Evolutionary conservation across 805 yeast species (phyloP).

Genomic region (Ogataea naganishii): DNA sequence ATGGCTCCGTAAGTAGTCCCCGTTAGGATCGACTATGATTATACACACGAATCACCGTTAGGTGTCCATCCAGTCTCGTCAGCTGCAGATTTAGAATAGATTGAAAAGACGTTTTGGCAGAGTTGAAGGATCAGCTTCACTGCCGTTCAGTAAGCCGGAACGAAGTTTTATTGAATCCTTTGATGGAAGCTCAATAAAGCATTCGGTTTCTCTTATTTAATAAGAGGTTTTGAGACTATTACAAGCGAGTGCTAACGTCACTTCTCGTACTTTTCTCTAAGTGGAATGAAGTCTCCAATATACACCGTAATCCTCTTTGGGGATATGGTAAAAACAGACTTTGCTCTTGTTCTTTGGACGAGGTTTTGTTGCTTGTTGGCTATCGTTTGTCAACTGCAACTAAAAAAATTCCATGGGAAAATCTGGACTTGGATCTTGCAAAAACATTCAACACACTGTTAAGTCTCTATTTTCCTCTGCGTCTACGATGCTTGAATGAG

Average conservation of each 20-base stretch:
- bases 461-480: conserved; percentile 21
- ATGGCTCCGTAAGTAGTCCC: conserved; percentile 14
- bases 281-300: conserved; percentile 10
- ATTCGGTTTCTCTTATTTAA: conserved; percentile 7
- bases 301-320: conserved; percentile 17
- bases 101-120: neutral
- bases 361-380: conserved; percentile 18
- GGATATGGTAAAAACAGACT: conserved; percentile 17
- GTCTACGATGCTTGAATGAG: conserved; percentile 16
- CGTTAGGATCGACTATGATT: neutral
- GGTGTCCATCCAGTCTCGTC: neutral
- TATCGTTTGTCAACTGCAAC: conserved; percentile 10
- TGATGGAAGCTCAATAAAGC: conserved; percentile 1
- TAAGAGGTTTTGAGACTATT: conserved; percentile 23
- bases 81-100: too few relatives aligned
- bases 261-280: conserved; percentile 26
- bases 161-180: conserved; percentile 4
- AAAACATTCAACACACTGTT: neutral
- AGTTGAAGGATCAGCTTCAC: neutral
- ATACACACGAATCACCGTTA: neutral
- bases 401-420: conserved; percentile 28
- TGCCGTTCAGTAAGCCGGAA: too few relatives aligned
- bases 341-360: conserved; percentile 12
- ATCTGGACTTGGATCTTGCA: conserved; percentile 4
- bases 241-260: conserved; percentile 14